A percentile compares a stretch with the other conserved stretches of the same genome.
These are phyloP conservation scores for Podospora fimiseda DNA, from an alignment of 495 filamentous ascomycete genomes.

Conservation along the genomic window DNA sequence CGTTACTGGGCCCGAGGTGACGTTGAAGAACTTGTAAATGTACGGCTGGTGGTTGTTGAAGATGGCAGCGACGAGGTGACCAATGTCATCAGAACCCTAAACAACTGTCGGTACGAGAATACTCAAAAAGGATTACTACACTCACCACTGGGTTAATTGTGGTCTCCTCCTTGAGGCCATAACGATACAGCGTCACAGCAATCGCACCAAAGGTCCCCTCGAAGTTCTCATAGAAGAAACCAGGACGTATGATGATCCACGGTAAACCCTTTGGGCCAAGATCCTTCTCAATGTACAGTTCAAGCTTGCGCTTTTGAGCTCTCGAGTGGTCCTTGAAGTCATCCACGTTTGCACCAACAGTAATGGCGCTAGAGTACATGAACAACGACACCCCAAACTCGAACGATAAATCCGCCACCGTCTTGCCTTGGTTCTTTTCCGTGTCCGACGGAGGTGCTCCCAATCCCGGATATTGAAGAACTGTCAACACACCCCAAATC, in stretches of 20 bases:
- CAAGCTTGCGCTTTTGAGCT: constrained; percentile 21
- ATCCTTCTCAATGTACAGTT: constrained; percentile 18
- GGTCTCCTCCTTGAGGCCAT: constrained; percentile 26
- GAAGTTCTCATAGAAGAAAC: constrained; percentile 40
- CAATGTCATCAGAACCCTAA: constrained; percentile 34
- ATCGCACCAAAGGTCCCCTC: constrained; percentile 23
- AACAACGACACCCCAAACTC: constrained; percentile 22
- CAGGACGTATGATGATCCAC: constrained; percentile 34
- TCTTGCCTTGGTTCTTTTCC: constrained; percentile 25
- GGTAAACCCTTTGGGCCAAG: constrained; percentile 22
- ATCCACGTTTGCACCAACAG: constrained; percentile 12
- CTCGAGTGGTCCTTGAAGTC: constrained; percentile 13
- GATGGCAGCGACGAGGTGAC: constrained; percentile 29
- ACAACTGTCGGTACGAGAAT: background rate
- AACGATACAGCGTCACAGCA: constrained; percentile 15
- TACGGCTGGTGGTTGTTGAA: constrained; percentile 29
- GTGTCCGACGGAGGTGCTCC: constrained; percentile 12
- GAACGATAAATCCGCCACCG: constrained; percentile 25
- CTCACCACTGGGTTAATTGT: constrained; percentile 25
- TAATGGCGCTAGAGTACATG: constrained; percentile 26
- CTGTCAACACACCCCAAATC: constrained; percentile 33
- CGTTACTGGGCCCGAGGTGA: constrained; percentile 22
- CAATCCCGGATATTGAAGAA: constrained; percentile 27
- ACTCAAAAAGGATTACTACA: background rate
- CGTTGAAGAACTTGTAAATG: constrained; percentile 15